phyloP scores from a whole-genome alignment of 1,139 yeast genomes.

The Barnettozyma hawaiiensis region DNA sequence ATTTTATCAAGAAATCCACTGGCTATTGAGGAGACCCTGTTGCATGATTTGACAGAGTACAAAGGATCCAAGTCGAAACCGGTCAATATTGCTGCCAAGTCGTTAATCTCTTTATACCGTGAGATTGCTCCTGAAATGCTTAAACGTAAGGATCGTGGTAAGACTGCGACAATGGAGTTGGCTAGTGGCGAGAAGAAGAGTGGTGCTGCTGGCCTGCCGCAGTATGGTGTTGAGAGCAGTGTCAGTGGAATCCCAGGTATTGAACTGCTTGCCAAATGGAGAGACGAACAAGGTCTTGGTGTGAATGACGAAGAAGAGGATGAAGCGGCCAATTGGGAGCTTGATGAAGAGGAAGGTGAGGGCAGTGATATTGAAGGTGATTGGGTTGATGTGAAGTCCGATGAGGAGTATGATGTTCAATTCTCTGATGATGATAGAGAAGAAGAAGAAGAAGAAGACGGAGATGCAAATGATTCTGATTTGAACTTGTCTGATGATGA shows the following conservation, averaged over 20 bases:
- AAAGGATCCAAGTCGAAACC: conserved; percentile 91
- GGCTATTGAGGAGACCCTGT: conserved; percentile 78
- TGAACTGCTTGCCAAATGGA: conserved; percentile 87
- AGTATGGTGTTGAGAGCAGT: conserved; percentile 67
- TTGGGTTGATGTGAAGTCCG: conserved; percentile 53
- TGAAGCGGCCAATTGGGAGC: conserved; percentile 52
- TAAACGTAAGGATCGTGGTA: conserved; percentile 85
- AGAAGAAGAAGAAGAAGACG: conserved; percentile 34
- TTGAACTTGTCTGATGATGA: conserved; percentile 38
- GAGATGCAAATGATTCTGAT: conserved; percentile 36
- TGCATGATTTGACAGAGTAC: conserved; percentile 86
- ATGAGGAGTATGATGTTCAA: conserved; percentile 44
- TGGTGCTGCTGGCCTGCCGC: conserved; percentile 46
- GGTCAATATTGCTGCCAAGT: conserved; percentile 90
- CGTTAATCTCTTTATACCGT: conserved; percentile 80
- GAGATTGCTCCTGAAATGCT: conserved; percentile 97
- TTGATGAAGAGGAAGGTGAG: conserved; percentile 40
- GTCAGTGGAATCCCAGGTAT: conserved; percentile 80
- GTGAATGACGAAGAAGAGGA: conserved; percentile 59
- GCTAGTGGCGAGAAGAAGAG: conserved; percentile 49
- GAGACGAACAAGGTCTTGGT: conserved; percentile 57
- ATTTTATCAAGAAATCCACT: conserved; percentile 89
- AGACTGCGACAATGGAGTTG: conserved; percentile 75
- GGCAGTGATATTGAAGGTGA: conserved; percentile 44
- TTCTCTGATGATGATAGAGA: conserved; percentile 45